These are phyloP conservation scores for Coemansia sp. DNA, from an alignment of 192 early-diverging fungal genomes.

Conservation along the genomic window DNA sequence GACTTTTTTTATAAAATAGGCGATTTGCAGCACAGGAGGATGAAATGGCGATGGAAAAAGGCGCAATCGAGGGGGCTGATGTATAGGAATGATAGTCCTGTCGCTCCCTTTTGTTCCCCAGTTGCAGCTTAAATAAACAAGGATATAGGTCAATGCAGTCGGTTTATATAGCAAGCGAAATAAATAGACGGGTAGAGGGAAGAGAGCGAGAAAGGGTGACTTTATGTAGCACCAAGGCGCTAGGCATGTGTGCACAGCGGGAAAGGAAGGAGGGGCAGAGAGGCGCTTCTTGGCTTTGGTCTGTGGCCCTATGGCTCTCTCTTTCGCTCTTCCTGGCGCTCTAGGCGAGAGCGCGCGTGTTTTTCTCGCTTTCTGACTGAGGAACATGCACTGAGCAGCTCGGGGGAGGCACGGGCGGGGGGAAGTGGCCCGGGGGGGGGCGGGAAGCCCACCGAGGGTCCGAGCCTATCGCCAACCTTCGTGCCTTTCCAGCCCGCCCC, in stretches of 20 bases:
- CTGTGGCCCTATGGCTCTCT: no score
- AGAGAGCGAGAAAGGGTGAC: background rate
- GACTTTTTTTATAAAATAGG: background rate
- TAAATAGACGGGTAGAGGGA: background rate
- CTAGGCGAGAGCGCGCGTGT: background rate
- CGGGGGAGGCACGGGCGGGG: background rate
- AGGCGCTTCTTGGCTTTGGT: background rate
- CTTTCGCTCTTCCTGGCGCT: background rate
- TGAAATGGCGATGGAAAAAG: background rate
- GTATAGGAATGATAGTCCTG: slow-evolving; percentile 1
- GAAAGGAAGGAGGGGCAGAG: background rate
- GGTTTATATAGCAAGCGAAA: background rate
- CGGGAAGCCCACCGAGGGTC: background rate
- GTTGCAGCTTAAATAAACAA: background rate
- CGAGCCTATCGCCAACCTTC: slow-evolving; percentile 1
- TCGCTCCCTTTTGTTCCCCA: slow-evolving; percentile 1
- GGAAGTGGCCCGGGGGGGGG: background rate
- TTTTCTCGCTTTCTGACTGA: background rate
- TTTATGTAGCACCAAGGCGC: background rate
- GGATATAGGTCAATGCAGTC: background rate
- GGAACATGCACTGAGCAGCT: background rate
- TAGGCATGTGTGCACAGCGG: background rate
- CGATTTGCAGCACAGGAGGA: slow-evolving; percentile 1
- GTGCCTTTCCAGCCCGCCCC: background rate
- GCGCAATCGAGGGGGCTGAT: no score